Base-by-base conservation (phyloP, 495 filamentous ascomycete genomes). In the Tirmania nivea region DNA sequence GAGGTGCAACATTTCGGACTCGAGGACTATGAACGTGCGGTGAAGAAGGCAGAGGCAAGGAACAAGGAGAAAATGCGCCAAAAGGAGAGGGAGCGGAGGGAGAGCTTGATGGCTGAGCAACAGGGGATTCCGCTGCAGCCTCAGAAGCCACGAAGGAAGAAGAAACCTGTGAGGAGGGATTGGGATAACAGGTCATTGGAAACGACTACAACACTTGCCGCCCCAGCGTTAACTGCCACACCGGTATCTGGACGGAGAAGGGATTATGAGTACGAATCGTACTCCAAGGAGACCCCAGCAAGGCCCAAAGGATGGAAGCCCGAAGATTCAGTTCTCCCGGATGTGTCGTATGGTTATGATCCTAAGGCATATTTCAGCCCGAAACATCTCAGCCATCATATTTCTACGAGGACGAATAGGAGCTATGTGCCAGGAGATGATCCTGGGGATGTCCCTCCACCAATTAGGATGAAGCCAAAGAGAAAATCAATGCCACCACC, bases 281-380 rank as follows among this genome's bases (percentile, higher is more conserved):
- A 61, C 34, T 49, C 57, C 16, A 59, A 61, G 16, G 59, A 61
- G 48, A 45, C 17, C 14, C 59, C 59, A 48, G 59, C 59, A 14
- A 50, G 59, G n/a, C 58, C 58, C 11, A 51, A 50, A 17, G 59
- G 59, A 5, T 61, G 59, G 59, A 61, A 61, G 25, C 59, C 59
- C 2, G 54, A 61, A 20, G 59, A 61, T 34, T 61, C 59, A 1
- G 55, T 54, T 49, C 42, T 61, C 19, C 54, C 54, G 10, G 39
- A 45, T 3, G 14, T 45, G 14, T 34, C 52, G 20, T 50, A 60
- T 31, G 31, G 53, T 11, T 58, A 52, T 25, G 51, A 52, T 9
- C 58, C 19, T 34, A 52, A 14, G 35, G 53, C 14, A 47, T 48
- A 20, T 56, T 50, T 16, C 53, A 54, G 31, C 39, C 55, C 7